Evolutionary conservation across 441 rosid genomes (phyloP).

Genomic region (Raphanus hybrid): DNA sequence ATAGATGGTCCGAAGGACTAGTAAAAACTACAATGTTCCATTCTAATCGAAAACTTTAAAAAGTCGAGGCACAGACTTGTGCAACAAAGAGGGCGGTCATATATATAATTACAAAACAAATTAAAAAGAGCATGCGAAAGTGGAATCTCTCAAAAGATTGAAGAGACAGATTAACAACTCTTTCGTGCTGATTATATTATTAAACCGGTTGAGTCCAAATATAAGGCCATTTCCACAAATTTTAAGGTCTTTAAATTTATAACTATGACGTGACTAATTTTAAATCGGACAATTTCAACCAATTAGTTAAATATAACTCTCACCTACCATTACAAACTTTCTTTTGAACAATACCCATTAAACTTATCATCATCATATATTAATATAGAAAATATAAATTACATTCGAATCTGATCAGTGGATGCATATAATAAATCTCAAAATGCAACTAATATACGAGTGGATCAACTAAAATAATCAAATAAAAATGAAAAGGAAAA

Average conservation of each 20-base stretch:
- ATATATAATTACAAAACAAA: neutral
- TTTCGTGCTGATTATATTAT: conserved; percentile 34
- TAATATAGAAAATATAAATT: conserved; percentile 22
- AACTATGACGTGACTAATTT: conserved; percentile 37
- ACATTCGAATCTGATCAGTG: conserved; percentile 28
- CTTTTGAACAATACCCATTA: neutral
- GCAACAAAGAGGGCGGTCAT: conserved; percentile 29
- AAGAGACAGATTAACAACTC: conserved; percentile 49
- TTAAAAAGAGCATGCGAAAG: conserved; percentile 36
- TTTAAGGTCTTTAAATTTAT: conserved; percentile 22
- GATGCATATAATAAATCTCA: conserved; percentile 31
- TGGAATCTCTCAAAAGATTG: conserved; percentile 46
- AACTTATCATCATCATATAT: conserved; percentile 14
- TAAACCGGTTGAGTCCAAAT: conserved; percentile 30
- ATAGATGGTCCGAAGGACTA: no score
- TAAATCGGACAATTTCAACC: conserved; percentile 13
- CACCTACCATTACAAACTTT: conserved; percentile 32
- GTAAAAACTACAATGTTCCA: conserved; percentile 10
- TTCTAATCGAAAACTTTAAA: conserved; percentile 24
- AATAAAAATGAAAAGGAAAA: neutral
- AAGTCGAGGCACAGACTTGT: conserved; percentile 9
- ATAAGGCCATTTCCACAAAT: conserved; percentile 33
- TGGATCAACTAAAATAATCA: conserved; percentile 30
- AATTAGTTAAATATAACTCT: conserved; percentile 23
- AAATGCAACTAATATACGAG: conserved; percentile 26